phyloP scores from a whole-genome alignment of 352 stramenopile genomes.

The Vaucheria bursata region DNA sequence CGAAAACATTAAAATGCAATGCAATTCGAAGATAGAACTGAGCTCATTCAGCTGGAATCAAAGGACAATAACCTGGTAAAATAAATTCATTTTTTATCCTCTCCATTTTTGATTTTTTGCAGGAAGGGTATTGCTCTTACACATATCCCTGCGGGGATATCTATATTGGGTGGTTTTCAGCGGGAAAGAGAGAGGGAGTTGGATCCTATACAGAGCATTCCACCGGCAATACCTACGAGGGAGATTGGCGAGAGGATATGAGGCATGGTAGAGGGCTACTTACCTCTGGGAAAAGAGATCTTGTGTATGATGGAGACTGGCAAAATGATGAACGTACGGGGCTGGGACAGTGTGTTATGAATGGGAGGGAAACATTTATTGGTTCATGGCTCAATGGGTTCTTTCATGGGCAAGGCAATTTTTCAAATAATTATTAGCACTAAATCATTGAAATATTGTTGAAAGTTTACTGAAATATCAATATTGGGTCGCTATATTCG shows the following conservation, averaged over 20 bases:
- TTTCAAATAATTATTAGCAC: no score
- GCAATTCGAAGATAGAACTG: no score
- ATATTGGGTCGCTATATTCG: no score
- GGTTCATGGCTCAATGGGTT: constrained; percentile 62
- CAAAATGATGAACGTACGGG: constrained; percentile 61
- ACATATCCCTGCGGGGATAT: constrained; percentile 53
- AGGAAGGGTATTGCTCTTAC: neutral
- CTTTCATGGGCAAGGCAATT: constrained; percentile 60
- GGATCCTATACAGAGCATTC: constrained; percentile 64
- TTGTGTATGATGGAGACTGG: constrained; percentile 66
- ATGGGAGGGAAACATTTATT: constrained; percentile 64
- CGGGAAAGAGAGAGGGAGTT: constrained; percentile 61
- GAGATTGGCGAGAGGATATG: constrained; percentile 59
- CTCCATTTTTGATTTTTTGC: neutral
- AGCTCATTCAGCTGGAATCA: no score
- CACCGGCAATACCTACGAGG: constrained; percentile 55
- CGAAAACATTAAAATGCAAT: no score
- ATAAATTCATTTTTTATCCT: no score
- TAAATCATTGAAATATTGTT: no score
- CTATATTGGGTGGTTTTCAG: constrained; percentile 63
- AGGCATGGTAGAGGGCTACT: constrained; percentile 64
- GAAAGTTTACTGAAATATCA: no score
- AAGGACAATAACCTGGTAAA: no score
- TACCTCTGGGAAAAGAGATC: constrained; percentile 56
- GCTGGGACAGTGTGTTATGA: constrained; percentile 61